Percentiles rank a stretch among this genome's conserved stretches.
Conservation (phyloP, 1,139 yeast species). For the Nakaseomyces bracarensis region DNA sequence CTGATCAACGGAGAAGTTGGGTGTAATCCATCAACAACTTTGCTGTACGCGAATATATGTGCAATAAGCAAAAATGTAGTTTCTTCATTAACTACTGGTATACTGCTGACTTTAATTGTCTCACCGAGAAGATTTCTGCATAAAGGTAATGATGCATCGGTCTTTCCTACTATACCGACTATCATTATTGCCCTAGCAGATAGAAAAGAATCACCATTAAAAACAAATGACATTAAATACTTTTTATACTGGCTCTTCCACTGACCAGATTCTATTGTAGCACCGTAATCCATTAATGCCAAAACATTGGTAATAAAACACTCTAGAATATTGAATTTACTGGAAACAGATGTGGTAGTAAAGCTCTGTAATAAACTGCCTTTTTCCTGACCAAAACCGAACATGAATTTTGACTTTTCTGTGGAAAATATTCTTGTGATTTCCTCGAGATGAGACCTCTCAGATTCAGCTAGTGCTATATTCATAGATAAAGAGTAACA, state of each 20-base stretch:
- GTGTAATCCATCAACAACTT: conserved; percentile 56
- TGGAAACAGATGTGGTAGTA: conserved; percentile 40
- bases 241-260: conserved; percentile 71
- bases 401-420: conserved; percentile 64
- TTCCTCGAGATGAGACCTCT: conserved; percentile 38
- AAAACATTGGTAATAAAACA: conserved; percentile 55
- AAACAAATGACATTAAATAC: conserved; percentile 58
- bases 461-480: conserved; percentile 41
- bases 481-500: conserved; percentile 65
- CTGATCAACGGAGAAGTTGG: conserved; percentile 47
- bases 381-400: conserved; percentile 68
- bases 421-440: conserved; percentile 57
- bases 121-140: conserved; percentile 34
- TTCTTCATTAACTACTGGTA: conserved; percentile 31
- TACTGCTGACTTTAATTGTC: conserved; percentile 35
- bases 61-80: conserved; percentile 31
- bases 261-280: conserved; percentile 40
- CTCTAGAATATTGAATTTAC: conserved; percentile 52
- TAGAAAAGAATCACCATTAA: conserved; percentile 49
- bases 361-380: conserved; percentile 33
- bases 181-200: conserved; percentile 68
- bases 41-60: conserved; percentile 44
- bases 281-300: conserved; percentile 49
- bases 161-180: conserved; percentile 59
- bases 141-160: conserved; percentile 55